Base-by-base conservation (phyloP, 805 yeast species). In the Wickerhamiella qilinensis region DNA sequence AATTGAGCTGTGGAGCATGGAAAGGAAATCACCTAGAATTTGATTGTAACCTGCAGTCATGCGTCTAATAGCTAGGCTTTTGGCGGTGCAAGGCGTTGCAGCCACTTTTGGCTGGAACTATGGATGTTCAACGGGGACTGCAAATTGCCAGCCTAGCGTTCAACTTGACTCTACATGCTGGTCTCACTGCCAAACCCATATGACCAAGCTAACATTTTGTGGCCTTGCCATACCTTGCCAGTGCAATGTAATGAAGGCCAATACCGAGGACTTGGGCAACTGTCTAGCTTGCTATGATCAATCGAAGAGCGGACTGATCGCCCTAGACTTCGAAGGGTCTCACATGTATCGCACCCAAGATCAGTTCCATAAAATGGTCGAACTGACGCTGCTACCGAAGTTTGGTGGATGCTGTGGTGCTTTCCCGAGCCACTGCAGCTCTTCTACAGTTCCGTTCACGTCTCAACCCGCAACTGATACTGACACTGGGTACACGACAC, bases 321-420 rank as follows among this genome's bases (percentile, higher is more conserved):
- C 15, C 17, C 36, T 44, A 7, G 41, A 47, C 34, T 46, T 47
- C 35, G 18, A 35, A 19, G 17, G 14, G 4, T 46, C 51, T 2
- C 17, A 33, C 4, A 27, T 41, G 20, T 46, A 43, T 35, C 36
- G 42, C 32, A 39, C 27, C 34, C 33, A 35, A 20, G 39, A 37
- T 11, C 43, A 47, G 22, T 37, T 47, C 30, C 42, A 39, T 32
- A 41, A 43, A 28, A 41, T 46, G 30, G 47, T 49, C 6, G 39
- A 46, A n/a, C 29, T 42, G 14, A 41, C 47, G 3, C 44, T 46
- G 29, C 38, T 38, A 34, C 38, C 37, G 21, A n/a, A 9, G 3
- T 20, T 27, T 19, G 21, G 19, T 19, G 16, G 29, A 12, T 37
- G 38, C 25, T 20, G 24, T 12, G 25, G 22, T 20, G 28, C 16